Percentiles rank a stretch among this genome's conserved stretches.
Evolutionary conservation across 345 rosid species (phyloP).

Genomic region (Schrenkiella parvula): DNA sequence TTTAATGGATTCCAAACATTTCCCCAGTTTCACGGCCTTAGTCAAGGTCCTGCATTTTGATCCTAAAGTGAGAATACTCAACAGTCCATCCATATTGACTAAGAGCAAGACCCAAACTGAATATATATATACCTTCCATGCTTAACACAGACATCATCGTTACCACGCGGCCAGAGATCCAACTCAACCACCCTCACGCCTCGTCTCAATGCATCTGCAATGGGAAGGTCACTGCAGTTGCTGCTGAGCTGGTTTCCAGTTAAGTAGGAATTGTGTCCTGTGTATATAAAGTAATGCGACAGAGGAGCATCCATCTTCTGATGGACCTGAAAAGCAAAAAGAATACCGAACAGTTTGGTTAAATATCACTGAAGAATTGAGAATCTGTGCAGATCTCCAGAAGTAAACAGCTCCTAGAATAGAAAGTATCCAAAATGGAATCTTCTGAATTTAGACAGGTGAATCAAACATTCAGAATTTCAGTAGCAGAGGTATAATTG

Average conservation of each 20-base stretch:
- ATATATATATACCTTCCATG: conserved; percentile 86
- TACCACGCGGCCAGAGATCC: conserved; percentile 83
- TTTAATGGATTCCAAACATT: conserved; percentile 64
- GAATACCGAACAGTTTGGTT: not conserved
- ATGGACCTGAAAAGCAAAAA: conserved; percentile 65
- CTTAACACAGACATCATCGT: conserved; percentile 65
- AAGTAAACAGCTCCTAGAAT: not conserved
- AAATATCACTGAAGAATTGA: not conserved
- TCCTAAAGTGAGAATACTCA: conserved; percentile 6
- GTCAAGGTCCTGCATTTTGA: conserved; percentile 68
- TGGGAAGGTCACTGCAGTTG: conserved; percentile 89
- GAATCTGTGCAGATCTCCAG: not conserved
- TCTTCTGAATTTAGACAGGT: not conserved
- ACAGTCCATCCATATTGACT: not conserved
- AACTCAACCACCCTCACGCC: conserved; percentile 94
- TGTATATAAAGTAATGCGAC: conserved; percentile 83
- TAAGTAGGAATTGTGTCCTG: conserved; percentile 92
- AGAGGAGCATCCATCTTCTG: conserved; percentile 82
- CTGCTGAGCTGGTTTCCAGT: conserved; percentile 95
- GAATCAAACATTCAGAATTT: not conserved
- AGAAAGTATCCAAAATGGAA: not conserved
- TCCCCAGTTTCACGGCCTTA: conserved; percentile 58
- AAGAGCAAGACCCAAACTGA: not conserved
- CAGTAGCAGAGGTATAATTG: not conserved
- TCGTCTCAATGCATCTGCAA: conserved; percentile 59